Conservation (phyloP, 768 basidiomycete species). For the Scleroderma bovista region DNA sequence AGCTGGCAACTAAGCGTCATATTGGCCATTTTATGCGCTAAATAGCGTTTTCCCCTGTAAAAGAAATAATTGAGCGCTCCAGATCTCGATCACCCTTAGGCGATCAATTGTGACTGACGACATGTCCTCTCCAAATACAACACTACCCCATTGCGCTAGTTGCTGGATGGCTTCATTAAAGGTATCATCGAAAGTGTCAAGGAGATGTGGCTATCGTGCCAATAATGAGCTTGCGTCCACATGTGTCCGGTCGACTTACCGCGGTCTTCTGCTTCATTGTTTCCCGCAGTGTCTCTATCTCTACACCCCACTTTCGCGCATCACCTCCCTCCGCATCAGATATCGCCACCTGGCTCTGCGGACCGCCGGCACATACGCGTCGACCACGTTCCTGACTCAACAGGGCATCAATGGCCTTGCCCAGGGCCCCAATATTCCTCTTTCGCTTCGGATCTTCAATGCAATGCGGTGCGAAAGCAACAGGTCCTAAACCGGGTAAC, state of each 20-base stretch:
- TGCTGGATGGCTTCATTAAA: conserved; percentile 79
- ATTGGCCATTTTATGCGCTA: conserved; percentile 66
- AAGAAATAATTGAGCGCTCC: conserved; percentile 10
- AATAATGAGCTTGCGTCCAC: conserved; percentile 13
- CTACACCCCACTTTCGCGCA: conserved; percentile 72
- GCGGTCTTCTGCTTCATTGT: conserved; percentile 52
- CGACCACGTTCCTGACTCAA: conserved; percentile 60
- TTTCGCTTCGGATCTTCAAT: conserved; percentile 74
- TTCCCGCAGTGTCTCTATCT: conserved; percentile 52
- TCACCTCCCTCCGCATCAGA: conserved; percentile 55
- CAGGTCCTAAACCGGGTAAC: conserved; percentile 68
- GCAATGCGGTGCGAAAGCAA: conserved; percentile 73
- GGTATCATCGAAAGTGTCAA: conserved; percentile 60
- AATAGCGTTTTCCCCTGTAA: conserved; percentile 62
- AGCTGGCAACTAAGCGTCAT: conserved; percentile 63
- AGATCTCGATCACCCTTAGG: conserved; percentile 18
- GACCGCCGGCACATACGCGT: conserved; percentile 57
- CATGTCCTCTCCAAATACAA: conserved; percentile 59
- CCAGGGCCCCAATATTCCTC: conserved; percentile 66
- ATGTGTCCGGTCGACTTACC: conserved; percentile 32
- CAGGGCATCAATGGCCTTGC: conserved; percentile 61
- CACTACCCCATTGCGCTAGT: conserved; percentile 66
- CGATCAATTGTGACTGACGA: conserved; percentile 44
- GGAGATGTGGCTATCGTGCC: conserved; percentile 45
- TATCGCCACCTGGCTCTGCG: conserved; percentile 14